Evolutionary conservation across 2,329 filamentous ascomycete genomes (phyloP), one percentile per base, ranked within the genome.

Genomic region (Atkinsonella hypoxylon): DNA sequence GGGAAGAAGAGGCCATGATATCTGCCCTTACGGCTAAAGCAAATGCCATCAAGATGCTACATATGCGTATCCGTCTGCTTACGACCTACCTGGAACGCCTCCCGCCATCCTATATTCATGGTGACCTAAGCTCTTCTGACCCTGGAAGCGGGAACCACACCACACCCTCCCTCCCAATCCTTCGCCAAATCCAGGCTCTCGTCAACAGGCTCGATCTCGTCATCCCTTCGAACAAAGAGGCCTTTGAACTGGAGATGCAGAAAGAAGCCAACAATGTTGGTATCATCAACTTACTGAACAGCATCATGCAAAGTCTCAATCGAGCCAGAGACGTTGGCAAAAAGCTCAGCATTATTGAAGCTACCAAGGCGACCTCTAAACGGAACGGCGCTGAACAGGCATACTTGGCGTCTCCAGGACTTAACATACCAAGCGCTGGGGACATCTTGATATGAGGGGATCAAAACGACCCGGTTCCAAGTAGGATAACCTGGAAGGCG

Each of bases 41-140:
- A 55, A 97, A 96, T 67, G 90, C 93, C 26, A 85, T 96, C 62
- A 91, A 89, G 69, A 96, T 95, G 82, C 80, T 98, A 30, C 83
- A 91, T 61, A 80, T 83, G 7, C 81, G 87, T 47, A 80, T 93
- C 58, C 76, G 78, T 43, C 76, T 91, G 51, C 77, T 91, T 57
- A 77, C 78, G 53, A 75, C 75, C n/a, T 97, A 96, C 64, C 80
- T 98, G 45, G 74, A 83, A 55, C 78, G 77, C 13, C 76, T 93
- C 2, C 85, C 86, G 1, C 74, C 79, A 8, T 82, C 81, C 20
- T 82, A 82, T 60, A 70, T 82, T 36, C 76, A 74, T 7, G 74
- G 75, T 45, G 61, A 67, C 15, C 74, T 74, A 7, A 70, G 4
- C 6, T 15, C 74, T 41, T 59, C 66, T 7, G 56, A 60, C 12